Conservation (phyloP, 2,329 filamentous ascomycete genomes). For the Diplocarpon rosae region DNA sequence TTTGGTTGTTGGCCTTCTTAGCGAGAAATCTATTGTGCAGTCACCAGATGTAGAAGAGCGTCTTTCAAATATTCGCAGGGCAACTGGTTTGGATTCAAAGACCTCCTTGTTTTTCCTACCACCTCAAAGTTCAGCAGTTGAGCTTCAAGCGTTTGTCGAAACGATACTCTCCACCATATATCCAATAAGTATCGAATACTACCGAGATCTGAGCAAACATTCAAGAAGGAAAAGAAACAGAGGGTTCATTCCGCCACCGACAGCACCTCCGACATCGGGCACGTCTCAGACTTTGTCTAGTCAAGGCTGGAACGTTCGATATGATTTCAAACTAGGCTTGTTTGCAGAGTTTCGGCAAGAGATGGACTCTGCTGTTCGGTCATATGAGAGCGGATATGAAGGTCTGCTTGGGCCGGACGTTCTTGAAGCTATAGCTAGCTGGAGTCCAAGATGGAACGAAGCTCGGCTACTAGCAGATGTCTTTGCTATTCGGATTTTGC, state of each 20-base stretch:
- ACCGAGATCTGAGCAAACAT: slow-evolving; percentile 88
- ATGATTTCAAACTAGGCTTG: slow-evolving; percentile 86
- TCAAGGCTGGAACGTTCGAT: slow-evolving; percentile 84
- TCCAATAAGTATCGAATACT: slow-evolving; percentile 73
- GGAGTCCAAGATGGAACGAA: slow-evolving; percentile 86
- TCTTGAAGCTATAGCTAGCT: slow-evolving; percentile 78
- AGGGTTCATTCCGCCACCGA: slow-evolving; percentile 67
- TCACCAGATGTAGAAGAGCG: slow-evolving; percentile 59
- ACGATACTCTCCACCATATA: slow-evolving; percentile 65
- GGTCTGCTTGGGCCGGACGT: slow-evolving; percentile 71
- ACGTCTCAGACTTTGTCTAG: slow-evolving; percentile 78
- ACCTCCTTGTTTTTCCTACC: slow-evolving; percentile 73
- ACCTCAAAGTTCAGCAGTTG: slow-evolving; percentile 56
- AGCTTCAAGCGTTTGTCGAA: slow-evolving; percentile 63
- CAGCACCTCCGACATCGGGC: slow-evolving; percentile 68
- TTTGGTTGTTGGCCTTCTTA: slow-evolving; percentile 67
- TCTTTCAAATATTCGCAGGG: slow-evolving; percentile 65
- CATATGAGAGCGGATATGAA: slow-evolving; percentile 81
- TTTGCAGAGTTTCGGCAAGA: slow-evolving; percentile 92
- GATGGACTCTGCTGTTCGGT: slow-evolving; percentile 74
- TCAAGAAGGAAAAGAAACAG: slow-evolving; percentile 77
- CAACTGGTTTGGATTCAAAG: slow-evolving; percentile 72
- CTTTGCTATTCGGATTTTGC: slow-evolving; percentile 67
- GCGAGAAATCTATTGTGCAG: slow-evolving; percentile 50
- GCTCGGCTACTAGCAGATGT: slow-evolving; percentile 79